Evolutionary conservation across 352 stramenopile species (phyloP), one percentile per base, ranked within the genome.

Genomic region (Globisporangium paroecandrum): DNA sequence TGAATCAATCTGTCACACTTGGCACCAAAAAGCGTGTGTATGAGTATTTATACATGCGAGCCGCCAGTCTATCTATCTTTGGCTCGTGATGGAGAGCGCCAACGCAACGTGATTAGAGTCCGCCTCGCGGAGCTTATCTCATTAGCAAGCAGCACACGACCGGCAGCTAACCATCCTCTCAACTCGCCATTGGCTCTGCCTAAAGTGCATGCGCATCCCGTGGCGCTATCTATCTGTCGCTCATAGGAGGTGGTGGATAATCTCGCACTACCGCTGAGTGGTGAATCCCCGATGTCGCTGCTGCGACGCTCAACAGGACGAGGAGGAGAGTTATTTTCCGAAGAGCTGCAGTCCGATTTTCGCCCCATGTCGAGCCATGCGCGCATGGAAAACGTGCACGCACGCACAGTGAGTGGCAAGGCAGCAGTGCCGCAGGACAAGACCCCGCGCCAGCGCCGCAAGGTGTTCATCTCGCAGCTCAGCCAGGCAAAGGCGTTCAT

Each of bases 321-420:
- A 24, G 55, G 57, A 24, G 55, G 46, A 58, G 56, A 69, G n/a
- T 3, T 53, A 2, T 61, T 55, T 7, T 4, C 34, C 3, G 56
- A 65, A 24, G 63, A 69, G 9, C 27, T 38, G 9, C 32, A n/a
- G 27, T 34, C 12, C 32, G 58, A 66, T 13, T 38, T 36, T 18
- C 74, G 68, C 20, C 69, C 74, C 5, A 64, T 76, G 62, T 74
- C 74, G 53, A 80, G 69, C 54, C 64, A 77, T 43, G 65, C 71
- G 49, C 71, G 71, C 9, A 73, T 74, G 36, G 74, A 75, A 47
- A 46, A 59, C 38, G 56, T 34, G 2, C 63, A 65, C 47, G 38
- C 53, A 12, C 29, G 41, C 38, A 13, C 12, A 24, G 53, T 54
- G 29, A 51, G 5, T 22, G 43, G 24, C 43, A 58, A 61, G 49